Percentiles rank a stretch among this genome's conserved stretches.
Conservation (phyloP, 2,329 filamentous ascomycete genomes). For the Sphaerostilbella broomeana region DNA sequence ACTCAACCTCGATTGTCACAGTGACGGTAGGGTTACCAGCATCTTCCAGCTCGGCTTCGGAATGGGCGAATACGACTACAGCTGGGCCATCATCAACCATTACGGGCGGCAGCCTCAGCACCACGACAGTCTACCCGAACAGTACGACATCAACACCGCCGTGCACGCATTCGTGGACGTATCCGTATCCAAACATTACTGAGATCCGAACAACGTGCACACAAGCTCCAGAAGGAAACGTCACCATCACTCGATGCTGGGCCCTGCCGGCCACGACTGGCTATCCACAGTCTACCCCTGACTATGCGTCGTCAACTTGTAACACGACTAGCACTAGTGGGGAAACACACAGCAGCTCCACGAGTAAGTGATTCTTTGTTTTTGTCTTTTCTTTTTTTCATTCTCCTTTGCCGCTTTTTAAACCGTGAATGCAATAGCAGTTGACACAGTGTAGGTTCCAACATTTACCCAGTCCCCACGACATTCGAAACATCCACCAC, state of each 20-base stretch:
- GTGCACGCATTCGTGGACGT: slow-evolving; percentile 12
- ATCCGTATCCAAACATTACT: slow-evolving; percentile 10
- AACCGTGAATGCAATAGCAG: not conserved
- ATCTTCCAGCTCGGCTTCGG: not conserved
- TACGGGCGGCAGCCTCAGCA: slow-evolving; percentile 1
- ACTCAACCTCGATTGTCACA: not conserved
- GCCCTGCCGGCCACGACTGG: slow-evolving; percentile 5
- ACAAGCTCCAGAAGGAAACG: slow-evolving; percentile 4
- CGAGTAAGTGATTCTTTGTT: slow-evolving; percentile 5
- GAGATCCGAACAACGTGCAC: slow-evolving; percentile 7
- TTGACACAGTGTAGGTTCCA: slow-evolving; percentile 1
- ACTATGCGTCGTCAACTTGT: slow-evolving; percentile 17
- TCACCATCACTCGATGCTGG: slow-evolving; percentile 6
- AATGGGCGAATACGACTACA: slow-evolving; percentile 2
- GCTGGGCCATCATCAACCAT: not conserved
- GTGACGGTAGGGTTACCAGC: not conserved
- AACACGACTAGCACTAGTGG: slow-evolving; percentile 17
- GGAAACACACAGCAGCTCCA: slow-evolving; percentile 1
- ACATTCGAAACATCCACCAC: slow-evolving; percentile 17
- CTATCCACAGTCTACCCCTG: slow-evolving; percentile 5
- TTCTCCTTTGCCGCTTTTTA: not conserved
- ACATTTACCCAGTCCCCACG: slow-evolving; percentile 11
- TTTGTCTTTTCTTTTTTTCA: too few species aligned
- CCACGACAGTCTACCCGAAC: slow-evolving; percentile 8
- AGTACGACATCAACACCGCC: slow-evolving; percentile 10